Evolutionary conservation across 2,329 filamentous ascomycete genomes (phyloP).

Genomic region (Xylariaceae sp.): DNA sequence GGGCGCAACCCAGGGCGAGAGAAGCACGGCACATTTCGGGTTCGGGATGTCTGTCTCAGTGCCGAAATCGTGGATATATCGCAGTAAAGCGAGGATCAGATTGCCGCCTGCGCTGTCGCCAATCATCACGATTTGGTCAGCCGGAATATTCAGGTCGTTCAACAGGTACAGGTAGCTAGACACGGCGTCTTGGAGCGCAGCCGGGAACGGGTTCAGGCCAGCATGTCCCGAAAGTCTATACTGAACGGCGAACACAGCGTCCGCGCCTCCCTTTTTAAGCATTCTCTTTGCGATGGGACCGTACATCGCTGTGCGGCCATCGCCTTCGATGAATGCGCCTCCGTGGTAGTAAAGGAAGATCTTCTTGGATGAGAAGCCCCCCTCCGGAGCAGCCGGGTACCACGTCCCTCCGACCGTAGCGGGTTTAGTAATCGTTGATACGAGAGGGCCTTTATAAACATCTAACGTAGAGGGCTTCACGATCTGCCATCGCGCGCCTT

Average conservation of each 20-base stretch:
- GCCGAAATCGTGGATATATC: slow-evolving; percentile 41
- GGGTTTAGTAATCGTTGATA: slow-evolving; percentile 3
- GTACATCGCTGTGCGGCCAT: slow-evolving; percentile 10
- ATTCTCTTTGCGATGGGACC: slow-evolving; percentile 24
- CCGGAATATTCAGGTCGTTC: slow-evolving; percentile 34
- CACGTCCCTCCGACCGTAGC: slow-evolving; percentile 23
- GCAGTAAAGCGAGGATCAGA: slow-evolving; percentile 37
- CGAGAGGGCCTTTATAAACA: slow-evolving; percentile 16
- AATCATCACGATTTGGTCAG: slow-evolving; percentile 37
- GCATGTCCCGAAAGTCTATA: slow-evolving; percentile 42
- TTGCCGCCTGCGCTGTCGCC: slow-evolving; percentile 48
- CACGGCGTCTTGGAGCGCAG: slow-evolving; percentile 44
- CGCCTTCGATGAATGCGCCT: slow-evolving; percentile 18
- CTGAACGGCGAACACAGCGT: slow-evolving; percentile 39
- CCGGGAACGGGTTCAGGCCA: slow-evolving; percentile 39
- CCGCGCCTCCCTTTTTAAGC: slow-evolving; percentile 31
- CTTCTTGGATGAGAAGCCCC: neutral
- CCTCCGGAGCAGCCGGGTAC: slow-evolving; percentile 8
- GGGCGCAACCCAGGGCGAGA: slow-evolving; percentile 24
- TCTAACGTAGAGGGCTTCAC: slow-evolving; percentile 5
- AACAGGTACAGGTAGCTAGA: slow-evolving; percentile 42
- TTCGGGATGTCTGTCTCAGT: slow-evolving; percentile 5
- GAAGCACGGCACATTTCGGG: slow-evolving; percentile 34
- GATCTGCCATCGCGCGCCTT: slow-evolving; percentile 7
- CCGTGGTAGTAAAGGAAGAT: slow-evolving; percentile 21